Percentiles rank a stretch among this genome's conserved stretches.
Evolutionary conservation across 177 flowering plant species (phyloP).

Genomic region (Vitis hybrid): DNA sequence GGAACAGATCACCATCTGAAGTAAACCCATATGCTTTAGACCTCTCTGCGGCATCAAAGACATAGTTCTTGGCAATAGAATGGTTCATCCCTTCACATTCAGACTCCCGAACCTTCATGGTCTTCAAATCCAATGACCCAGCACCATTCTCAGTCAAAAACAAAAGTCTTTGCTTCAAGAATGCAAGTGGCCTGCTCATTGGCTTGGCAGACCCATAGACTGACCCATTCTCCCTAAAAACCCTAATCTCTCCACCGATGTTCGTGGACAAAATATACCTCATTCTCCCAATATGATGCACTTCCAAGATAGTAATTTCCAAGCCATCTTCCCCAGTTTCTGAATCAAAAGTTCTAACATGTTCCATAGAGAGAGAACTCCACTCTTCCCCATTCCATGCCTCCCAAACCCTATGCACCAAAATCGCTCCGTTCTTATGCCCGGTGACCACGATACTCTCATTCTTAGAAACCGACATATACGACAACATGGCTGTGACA

Average conservation of each 20-base stretch:
- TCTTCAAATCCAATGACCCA: constrained; percentile 90
- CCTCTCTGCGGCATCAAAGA: constrained; percentile 84
- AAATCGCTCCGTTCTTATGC: constrained; percentile 64
- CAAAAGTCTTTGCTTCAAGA: constrained; percentile 91
- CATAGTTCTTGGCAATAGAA: constrained; percentile 62
- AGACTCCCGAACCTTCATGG: constrained; percentile 73
- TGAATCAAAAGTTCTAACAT: constrained; percentile 30
- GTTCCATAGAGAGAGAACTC: constrained; percentile 59
- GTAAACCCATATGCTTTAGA: constrained; percentile 93
- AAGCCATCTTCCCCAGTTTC: constrained; percentile 35
- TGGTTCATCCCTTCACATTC: constrained; percentile 90
- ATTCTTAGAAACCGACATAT: constrained; percentile 68
- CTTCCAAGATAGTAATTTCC: constrained; percentile 58
- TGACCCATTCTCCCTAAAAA: constrained; percentile 71
- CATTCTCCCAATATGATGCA: constrained; percentile 78
- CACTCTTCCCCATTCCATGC: constrained; percentile 61
- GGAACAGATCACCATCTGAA: constrained; percentile 77
- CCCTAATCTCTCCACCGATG: constrained; percentile 56
- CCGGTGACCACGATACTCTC: constrained; percentile 87
- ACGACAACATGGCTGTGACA: constrained; percentile 70
- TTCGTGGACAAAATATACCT: constrained; percentile 69
- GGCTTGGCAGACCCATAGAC: constrained; percentile 58
- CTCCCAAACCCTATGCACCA: constrained; percentile 78
- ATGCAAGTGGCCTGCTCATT: constrained; percentile 63
- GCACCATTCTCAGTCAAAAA: constrained; percentile 91